phyloP scores from a whole-genome alignment of 148 eudicot species.

The Silene uniflora region DNA sequence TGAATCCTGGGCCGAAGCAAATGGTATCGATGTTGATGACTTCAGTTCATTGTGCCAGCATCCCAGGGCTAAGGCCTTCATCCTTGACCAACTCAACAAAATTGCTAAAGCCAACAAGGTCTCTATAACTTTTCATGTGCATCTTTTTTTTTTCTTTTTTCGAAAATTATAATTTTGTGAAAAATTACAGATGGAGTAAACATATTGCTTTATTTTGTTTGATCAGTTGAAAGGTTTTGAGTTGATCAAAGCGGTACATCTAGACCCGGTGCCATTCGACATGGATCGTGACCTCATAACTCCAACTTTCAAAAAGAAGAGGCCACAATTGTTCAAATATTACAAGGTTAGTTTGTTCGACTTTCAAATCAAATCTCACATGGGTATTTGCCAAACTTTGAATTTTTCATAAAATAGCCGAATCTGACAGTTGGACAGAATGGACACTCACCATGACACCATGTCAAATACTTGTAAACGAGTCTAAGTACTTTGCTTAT shows the following conservation, averaged over 20 bases:
- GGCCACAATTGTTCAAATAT: conserved; percentile 79
- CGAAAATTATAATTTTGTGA: background rate
- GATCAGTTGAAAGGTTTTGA: conserved; percentile 84
- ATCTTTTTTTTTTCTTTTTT: too few species aligned
- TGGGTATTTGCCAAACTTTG: too few species aligned
- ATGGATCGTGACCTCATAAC: conserved; percentile 88
- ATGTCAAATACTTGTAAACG: too few species aligned
- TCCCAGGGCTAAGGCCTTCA: conserved; percentile 50
- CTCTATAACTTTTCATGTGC: background rate
- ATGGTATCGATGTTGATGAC: conserved; percentile 44
- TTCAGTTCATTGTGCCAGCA: conserved; percentile 56
- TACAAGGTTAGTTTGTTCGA: conserved; percentile 49
- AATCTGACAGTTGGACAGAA: too few species aligned
- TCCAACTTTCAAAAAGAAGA: conserved; percentile 86
- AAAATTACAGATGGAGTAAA: too few species aligned
- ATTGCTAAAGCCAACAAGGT: conserved; percentile 76
- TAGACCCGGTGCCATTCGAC: conserved; percentile 79
- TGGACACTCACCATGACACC: too few species aligned
- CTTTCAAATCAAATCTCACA: background rate
- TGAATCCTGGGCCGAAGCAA: conserved; percentile 66
- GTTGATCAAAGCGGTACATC: conserved; percentile 61
- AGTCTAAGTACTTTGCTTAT: background rate
- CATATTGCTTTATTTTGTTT: conserved; percentile 5
- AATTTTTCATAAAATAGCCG: too few species aligned
- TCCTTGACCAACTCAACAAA: conserved; percentile 58